These are phyloP conservation scores for Backusella australiensis DNA, from an alignment of 192 early-diverging fungal species.

Conservation along the genomic window DNA sequence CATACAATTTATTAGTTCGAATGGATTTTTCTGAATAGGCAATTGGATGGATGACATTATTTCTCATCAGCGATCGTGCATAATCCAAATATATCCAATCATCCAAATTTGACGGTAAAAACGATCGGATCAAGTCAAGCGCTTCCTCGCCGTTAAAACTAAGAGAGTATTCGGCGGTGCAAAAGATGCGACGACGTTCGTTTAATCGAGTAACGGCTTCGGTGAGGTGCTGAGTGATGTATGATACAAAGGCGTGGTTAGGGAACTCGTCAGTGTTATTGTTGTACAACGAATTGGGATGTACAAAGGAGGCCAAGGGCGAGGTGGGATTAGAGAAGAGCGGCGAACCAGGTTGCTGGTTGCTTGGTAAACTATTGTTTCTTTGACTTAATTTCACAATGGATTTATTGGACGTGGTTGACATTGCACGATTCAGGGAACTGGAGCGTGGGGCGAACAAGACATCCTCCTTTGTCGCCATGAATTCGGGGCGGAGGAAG, in stretches of 20 bases:
- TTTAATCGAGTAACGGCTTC: constrained; percentile 8
- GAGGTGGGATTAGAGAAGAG: constrained; percentile 12
- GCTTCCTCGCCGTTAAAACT: constrained; percentile 37
- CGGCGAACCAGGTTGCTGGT: background rate
- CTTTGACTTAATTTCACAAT: background rate
- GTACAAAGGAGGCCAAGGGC: constrained; percentile 7
- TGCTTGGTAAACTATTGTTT: background rate
- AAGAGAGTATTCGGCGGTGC: constrained; percentile 21
- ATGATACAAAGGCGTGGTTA: constrained; percentile 17
- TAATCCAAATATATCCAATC: constrained; percentile 16
- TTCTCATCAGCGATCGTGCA: constrained; percentile 23
- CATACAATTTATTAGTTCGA: constrained; percentile 26
- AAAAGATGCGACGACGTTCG: constrained; percentile 22
- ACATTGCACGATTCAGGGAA: constrained; percentile 7
- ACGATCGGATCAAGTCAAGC: constrained; percentile 18
- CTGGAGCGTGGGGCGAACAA: constrained; percentile 11
- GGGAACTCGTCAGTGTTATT: background rate
- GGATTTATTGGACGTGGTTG: background rate
- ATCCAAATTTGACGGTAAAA: constrained; percentile 20
- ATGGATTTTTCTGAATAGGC: constrained; percentile 35
- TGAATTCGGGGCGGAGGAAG: background rate
- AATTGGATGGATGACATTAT: constrained; percentile 27
- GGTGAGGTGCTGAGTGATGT: constrained; percentile 1
- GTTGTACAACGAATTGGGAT: background rate
- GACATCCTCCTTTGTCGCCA: background rate